phyloP scores from a whole-genome alignment of 106 monocot species.

The Platanthera guangdongensis region DNA sequence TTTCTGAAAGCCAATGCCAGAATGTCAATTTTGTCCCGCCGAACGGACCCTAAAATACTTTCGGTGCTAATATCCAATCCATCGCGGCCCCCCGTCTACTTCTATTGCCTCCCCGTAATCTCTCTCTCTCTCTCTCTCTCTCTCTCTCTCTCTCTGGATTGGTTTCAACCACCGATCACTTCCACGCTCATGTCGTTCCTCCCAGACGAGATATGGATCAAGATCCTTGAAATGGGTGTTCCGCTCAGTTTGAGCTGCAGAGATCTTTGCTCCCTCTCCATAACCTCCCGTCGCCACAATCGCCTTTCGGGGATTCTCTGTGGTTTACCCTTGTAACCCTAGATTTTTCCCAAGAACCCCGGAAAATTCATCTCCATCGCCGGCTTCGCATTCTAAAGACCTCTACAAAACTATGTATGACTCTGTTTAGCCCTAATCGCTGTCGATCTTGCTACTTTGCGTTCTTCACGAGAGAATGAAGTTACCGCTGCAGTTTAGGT shows the following conservation, averaged over 20 bases:
- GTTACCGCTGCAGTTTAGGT: constrained; percentile 27
- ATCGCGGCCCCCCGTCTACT: too few relatives aligned
- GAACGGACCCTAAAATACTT: too few relatives aligned
- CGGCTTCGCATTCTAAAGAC: constrained; percentile 34
- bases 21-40: too few relatives aligned
- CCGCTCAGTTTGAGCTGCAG: constrained; percentile 28
- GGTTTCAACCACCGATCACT: background rate
- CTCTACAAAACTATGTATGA: constrained; percentile 60
- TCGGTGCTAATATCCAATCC: too few relatives aligned
- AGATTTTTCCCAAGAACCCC: constrained; percentile 36
- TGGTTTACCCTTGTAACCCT: constrained; percentile 61
- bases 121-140: too few relatives aligned
- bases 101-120: too few relatives aligned
- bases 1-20: too few relatives aligned
- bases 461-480: background rate
- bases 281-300: constrained; percentile 56
- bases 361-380: constrained; percentile 9
- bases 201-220: constrained; percentile 80
- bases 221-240: constrained; percentile 52
- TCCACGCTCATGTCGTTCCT: constrained; percentile 35
- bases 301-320: constrained; percentile 44
- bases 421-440: background rate
- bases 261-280: constrained; percentile 76
- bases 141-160: too few relatives aligned
- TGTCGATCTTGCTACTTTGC: background rate